These are phyloP conservation scores for Moricandia arvensis DNA, from an alignment of 345 rosid species.

Conservation along the genomic window DNA sequence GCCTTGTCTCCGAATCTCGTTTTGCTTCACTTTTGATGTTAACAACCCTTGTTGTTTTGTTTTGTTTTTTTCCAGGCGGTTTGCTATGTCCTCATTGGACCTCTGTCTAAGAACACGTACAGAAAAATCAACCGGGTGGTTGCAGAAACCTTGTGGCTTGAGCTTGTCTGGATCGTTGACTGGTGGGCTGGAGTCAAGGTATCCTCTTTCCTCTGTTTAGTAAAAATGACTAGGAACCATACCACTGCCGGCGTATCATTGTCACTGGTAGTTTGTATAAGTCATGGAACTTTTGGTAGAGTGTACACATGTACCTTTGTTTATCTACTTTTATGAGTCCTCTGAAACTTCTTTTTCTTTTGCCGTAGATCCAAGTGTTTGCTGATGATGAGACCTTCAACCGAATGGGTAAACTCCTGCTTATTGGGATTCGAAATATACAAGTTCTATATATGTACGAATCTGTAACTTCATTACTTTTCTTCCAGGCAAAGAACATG, in stretches of 20 bases:
- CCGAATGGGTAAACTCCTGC: slow-evolving; percentile 62
- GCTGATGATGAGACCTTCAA: slow-evolving; percentile 73
- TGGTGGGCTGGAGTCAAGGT: slow-evolving; percentile 99
- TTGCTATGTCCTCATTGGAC: too few species aligned
- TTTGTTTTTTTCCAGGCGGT: too few species aligned
- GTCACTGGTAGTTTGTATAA: not conserved
- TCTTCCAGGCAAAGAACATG: slow-evolving; percentile 82
- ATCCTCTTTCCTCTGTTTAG: not conserved
- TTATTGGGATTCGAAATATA: not conserved
- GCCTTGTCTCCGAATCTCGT: too few species aligned
- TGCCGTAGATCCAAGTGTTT: slow-evolving; percentile 65
- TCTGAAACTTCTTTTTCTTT: slow-evolving; percentile 26
- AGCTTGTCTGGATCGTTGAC: slow-evolving; percentile 85
- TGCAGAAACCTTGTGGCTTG: slow-evolving; percentile 86
- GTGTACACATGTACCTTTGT: not conserved
- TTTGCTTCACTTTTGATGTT: slow-evolving; percentile 8
- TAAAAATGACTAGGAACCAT: too few species aligned
- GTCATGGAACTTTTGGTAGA: not conserved
- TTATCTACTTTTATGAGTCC: not conserved
- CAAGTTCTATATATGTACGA: not conserved
- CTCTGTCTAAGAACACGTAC: too few species aligned
- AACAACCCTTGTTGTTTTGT: not conserved
- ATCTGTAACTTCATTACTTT: slow-evolving; percentile 7
- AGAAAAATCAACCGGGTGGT: slow-evolving; percentile 56
- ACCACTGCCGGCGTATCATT: not conserved